Conservation (phyloP, 2,329 filamentous ascomycete genomes). For the Truncatella angustata region DNA sequence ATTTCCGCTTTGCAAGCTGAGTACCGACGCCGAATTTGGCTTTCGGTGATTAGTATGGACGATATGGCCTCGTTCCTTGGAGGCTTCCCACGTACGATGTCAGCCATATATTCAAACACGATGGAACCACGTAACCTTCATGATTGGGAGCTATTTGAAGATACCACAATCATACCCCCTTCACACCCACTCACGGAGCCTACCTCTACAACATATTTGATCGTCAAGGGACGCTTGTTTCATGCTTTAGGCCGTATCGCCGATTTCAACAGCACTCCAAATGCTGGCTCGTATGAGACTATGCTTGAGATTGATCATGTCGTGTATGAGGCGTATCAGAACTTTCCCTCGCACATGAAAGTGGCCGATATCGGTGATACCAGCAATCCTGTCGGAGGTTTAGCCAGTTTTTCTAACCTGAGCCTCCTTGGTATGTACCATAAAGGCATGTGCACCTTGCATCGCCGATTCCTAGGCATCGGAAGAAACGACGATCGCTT, state of each 20-base stretch:
- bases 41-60: conserved; percentile 47
- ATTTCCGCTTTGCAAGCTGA: conserved; percentile 49
- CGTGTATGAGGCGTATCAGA: conserved; percentile 25
- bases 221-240: conserved; percentile 47
- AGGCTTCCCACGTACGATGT: conserved; percentile 47
- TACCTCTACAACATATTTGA: conserved; percentile 50
- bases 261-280: conserved; percentile 28
- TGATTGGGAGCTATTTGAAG: conserved; percentile 51
- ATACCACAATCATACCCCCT: conserved; percentile 44
- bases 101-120: conserved; percentile 46
- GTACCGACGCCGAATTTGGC: conserved; percentile 35
- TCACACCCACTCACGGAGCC: conserved; percentile 46
- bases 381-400: conserved; percentile 16
- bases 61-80: conserved; percentile 51
- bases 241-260: conserved; percentile 47
- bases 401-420: conserved; percentile 41
- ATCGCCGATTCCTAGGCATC: conserved; percentile 44
- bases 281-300: conserved; percentile 15
- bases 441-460: conserved; percentile 47
- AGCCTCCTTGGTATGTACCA: conserved; percentile 50
- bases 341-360: not conserved
- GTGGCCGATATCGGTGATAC: not conserved
- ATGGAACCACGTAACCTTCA: conserved; percentile 50
- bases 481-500: conserved; percentile 11
- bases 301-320: conserved; percentile 36